A percentile compares a stretch with the other conserved stretches of the same genome.
Conservation (phyloP, 2,329 filamentous ascomycete genomes). For the Fusarium musae region DNA sequence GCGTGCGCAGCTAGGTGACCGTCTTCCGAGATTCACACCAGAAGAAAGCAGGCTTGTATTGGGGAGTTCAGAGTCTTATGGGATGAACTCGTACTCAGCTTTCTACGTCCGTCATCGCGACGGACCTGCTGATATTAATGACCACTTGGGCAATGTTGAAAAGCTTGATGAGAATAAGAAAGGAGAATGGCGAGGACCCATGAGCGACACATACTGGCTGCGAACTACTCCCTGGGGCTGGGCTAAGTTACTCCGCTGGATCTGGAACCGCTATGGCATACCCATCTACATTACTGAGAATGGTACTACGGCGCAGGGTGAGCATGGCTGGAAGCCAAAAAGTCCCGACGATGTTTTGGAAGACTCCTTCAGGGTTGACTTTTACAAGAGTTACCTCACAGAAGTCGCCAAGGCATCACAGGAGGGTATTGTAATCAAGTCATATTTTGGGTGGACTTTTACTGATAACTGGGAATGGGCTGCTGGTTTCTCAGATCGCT, state of each 20-base stretch:
- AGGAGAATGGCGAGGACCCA: conserved; percentile 48
- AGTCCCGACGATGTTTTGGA: conserved; percentile 49
- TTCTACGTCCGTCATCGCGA: conserved; percentile 52
- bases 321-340: conserved; percentile 49
- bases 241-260: conserved; percentile 53
- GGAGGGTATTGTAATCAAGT: conserved; percentile 52
- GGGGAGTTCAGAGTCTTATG: conserved; percentile 53
- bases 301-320: conserved; percentile 54
- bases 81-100: conserved; percentile 57
- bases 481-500: conserved; percentile 53
- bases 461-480: conserved; percentile 59
- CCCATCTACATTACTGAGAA: conserved; percentile 58
- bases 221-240: conserved; percentile 53
- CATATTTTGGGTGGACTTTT: conserved; percentile 56
- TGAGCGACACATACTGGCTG: conserved; percentile 55
- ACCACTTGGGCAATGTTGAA: conserved; percentile 54
- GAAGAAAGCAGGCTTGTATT: conserved; percentile 53
- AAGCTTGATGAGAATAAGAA: conserved; percentile 50
- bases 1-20: conserved; percentile 52
- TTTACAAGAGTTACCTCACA: conserved; percentile 52
- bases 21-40: conserved; percentile 52
- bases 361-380: conserved; percentile 53
- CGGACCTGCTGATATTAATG: conserved; percentile 50
- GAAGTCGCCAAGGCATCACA: conserved; percentile 52
- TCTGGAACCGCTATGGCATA: conserved; percentile 53